These are phyloP conservation scores for Ophiostoma himal-ulmi DNA, from an alignment of 2,329 filamentous ascomycete genomes.

Conservation along the genomic window DNA sequence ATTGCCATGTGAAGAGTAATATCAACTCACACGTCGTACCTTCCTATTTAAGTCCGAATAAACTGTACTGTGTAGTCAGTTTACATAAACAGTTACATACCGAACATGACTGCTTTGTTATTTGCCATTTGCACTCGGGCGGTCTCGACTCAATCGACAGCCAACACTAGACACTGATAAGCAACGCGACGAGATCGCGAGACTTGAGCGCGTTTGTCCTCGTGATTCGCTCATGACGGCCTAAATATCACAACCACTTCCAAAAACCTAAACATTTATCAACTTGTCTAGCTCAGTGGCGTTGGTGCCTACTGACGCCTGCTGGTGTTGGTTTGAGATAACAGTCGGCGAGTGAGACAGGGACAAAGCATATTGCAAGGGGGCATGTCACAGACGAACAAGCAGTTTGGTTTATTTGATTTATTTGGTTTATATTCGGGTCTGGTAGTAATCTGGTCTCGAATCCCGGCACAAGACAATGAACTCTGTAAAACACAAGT, in stretches of 20 bases:
- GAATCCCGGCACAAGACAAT: background rate
- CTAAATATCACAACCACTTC: background rate
- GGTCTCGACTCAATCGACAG: background rate
- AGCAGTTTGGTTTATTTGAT: background rate
- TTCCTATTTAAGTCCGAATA: background rate
- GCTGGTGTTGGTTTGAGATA: background rate
- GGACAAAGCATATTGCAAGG: background rate
- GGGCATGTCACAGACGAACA: background rate
- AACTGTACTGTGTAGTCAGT: background rate
- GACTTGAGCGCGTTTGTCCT: background rate
- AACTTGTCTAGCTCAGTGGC: background rate
- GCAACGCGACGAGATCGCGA: background rate
- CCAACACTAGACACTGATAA: background rate
- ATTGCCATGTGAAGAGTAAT: background rate
- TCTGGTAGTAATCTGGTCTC: slow-evolving; percentile 2
- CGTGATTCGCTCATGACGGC: background rate
- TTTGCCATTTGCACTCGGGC: background rate
- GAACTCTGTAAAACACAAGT: background rate
- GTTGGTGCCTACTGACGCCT: background rate
- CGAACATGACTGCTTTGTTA: background rate
- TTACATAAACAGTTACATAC: background rate
- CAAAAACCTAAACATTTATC: background rate
- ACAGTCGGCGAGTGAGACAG: background rate
- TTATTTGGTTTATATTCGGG: background rate
- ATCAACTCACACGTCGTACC: background rate